Base-by-base conservation (phyloP, 345 rosid genomes). In the Aurinia saxatilis region DNA sequence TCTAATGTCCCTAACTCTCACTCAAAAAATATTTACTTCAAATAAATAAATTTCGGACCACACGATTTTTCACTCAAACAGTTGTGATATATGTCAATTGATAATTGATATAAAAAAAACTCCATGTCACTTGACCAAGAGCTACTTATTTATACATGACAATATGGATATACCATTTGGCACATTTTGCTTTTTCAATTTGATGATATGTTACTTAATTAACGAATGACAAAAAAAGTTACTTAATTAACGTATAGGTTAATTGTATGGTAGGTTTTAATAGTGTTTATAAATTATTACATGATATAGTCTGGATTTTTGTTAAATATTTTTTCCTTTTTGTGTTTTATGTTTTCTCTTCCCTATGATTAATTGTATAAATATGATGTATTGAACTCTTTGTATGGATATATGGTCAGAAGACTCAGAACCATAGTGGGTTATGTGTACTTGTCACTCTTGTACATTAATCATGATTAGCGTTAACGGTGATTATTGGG, bases 1-100 rank as follows among this genome's bases (percentile, higher is more conserved):
- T 68, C 67, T 68, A 68, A 16, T 68, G 73, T 68, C 67, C 59
- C 53, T 49, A 30, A 31, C 58, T 39, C 35, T 29, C 7, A 5
- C 2, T 4, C 4, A 27, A 27, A 2, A 27, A 2, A 27, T 27
- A 27, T 27, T 2, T 27, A 27, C 30, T 27, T 2, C 30, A 2
- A 2, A 4, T 2, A 21, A 21, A 21, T 21, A 21, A n/a, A n/a
- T n/a, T n/a, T n/a, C n/a, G n/a, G n/a, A n/a, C n/a, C n/a, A n/a
- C n/a, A n/a, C n/a, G n/a, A n/a, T n/a, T n/a, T n/a, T n/a, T n/a
- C n/a, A n/a, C n/a, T n/a, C n/a, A n/a, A n/a, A n/a, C n/a, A n/a
- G n/a, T n/a, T n/a, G n/a, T n/a, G n/a, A n/a, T n/a, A n/a, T n/a
- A n/a, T n/a, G n/a, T n/a, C n/a, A n/a, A n/a, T n/a, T n/a, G n/a